These are phyloP conservation scores for Pisolithus marmoratus DNA, from an alignment of 768 basidiomycete species.

Conservation along the genomic window DNA sequence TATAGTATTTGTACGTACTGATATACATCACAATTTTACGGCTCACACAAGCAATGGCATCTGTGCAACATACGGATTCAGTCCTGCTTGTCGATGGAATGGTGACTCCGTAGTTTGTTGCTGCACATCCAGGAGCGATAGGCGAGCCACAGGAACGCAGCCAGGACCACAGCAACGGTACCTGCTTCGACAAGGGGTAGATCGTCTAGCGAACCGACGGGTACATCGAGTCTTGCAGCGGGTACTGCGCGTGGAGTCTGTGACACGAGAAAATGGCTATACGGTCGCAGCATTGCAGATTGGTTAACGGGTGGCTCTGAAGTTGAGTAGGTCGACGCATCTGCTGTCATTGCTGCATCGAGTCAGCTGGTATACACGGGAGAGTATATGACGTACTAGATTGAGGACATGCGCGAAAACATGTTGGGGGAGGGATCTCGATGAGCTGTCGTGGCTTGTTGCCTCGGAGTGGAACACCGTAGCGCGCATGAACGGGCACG, in stretches of 20 bases:
- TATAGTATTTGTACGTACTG: conserved; percentile 27
- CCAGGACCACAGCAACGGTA: conserved; percentile 27
- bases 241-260: conserved; percentile 4
- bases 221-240: conserved; percentile 22
- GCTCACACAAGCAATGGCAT: conserved; percentile 7
- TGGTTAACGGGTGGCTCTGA: conserved; percentile 11
- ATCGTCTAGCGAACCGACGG: conserved; percentile 30
- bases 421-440: conserved; percentile 19
- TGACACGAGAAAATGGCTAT: conserved; percentile 13
- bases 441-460: conserved; percentile 15
- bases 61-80: conserved; percentile 7
- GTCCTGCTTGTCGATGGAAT: conserved; percentile 17
- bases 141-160: conserved; percentile 31
- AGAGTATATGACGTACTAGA: conserved; percentile 14
- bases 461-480: conserved; percentile 25
- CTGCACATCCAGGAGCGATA: conserved; percentile 22
- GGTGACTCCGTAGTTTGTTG: conserved; percentile 11
- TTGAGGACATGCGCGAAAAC: conserved; percentile 29
- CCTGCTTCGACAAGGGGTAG: conserved; percentile 30
- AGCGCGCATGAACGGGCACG: conserved; percentile 42
- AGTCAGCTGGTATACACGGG: neutral
- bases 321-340: conserved; percentile 5
- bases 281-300: conserved; percentile 18
- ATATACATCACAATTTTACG: conserved; percentile 14
- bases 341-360: conserved; percentile 2